These are phyloP conservation scores for Neocatenulostroma microsporum DNA, from an alignment of 2,329 filamentous ascomycete species.

Conservation along the genomic window DNA sequence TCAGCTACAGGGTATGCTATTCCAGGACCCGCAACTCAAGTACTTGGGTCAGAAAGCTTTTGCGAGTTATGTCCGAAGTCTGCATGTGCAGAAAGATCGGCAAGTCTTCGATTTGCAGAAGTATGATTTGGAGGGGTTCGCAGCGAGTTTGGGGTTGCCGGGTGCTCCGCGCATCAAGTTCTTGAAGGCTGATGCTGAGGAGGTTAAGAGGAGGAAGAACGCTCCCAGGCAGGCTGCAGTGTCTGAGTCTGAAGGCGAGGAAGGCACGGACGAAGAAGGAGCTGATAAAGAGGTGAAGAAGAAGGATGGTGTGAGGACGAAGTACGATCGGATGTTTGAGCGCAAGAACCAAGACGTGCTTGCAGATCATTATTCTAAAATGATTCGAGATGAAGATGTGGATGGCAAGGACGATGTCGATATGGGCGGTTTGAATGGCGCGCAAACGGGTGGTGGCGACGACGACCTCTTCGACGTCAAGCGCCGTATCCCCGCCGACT, in stretches of 20 bases:
- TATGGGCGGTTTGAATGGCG: conserved; percentile 26
- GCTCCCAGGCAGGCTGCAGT: conserved; percentile 58
- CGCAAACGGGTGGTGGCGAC: conserved; percentile 41
- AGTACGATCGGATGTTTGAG: conserved; percentile 98
- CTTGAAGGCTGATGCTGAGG: conserved; percentile 79
- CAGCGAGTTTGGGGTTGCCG: conserved; percentile 76
- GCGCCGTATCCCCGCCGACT: conserved; percentile 61
- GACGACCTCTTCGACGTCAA: conserved; percentile 86
- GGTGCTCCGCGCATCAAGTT: conserved; percentile 92
- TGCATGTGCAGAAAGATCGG: conserved; percentile 86
- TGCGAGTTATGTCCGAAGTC: conserved; percentile 75
- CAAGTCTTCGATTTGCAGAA: conserved; percentile 79
- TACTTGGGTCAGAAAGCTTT: conserved; percentile 96
- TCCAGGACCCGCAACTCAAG: conserved; percentile 87
- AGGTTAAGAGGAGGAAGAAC: conserved; percentile 81
- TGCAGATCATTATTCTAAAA: conserved; percentile 84
- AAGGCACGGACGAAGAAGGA: conserved; percentile 43
- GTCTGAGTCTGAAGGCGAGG: conserved; percentile 49
- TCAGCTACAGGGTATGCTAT: conserved; percentile 88
- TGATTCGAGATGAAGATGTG: conserved; percentile 52
- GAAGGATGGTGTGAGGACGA: conserved; percentile 73
- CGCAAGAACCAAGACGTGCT: conserved; percentile 91
- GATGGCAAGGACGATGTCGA: conserved; percentile 35
- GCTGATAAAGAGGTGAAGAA: conserved; percentile 43
- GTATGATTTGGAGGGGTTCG: conserved; percentile 77